A percentile compares a stretch with the other conserved stretches of the same genome.
Conservation (phyloP, 495 filamentous ascomycete genomes). For the Platismatia glauca region DNA sequence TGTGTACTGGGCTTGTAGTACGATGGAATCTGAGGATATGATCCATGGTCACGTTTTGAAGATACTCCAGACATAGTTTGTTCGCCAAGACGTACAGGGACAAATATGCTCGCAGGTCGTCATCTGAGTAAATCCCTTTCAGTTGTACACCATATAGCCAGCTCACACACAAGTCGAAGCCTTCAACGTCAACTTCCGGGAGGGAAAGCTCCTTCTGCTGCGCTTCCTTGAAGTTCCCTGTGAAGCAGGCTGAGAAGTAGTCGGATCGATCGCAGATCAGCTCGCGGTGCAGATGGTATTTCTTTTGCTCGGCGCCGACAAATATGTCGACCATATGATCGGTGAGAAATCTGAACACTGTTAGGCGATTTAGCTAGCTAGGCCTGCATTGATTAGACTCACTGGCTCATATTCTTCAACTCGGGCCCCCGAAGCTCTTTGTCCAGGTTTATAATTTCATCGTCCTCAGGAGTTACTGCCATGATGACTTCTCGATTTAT, state of each 20-base stretch:
- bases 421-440: neutral
- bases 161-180: neutral
- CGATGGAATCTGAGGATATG: neutral
- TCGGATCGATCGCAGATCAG: neutral
- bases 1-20: neutral
- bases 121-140: neutral
- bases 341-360: neutral
- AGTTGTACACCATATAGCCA: neutral
- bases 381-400: neutral
- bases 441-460: neutral
- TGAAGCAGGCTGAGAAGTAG: neutral
- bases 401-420: neutral
- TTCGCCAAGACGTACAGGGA: neutral
- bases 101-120: neutral
- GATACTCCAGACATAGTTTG: neutral
- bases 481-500: neutral
- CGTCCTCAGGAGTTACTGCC: neutral
- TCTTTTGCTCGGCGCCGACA: neutral
- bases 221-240: neutral
- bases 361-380: neutral
- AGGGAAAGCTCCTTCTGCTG: neutral
- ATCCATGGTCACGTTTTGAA: neutral
- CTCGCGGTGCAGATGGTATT: constrained; percentile 5
- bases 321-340: neutral
- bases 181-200: neutral